Base-by-base conservation (phyloP, 768 basidiomycete species). In the Leucocoprinus sp. region DNA sequence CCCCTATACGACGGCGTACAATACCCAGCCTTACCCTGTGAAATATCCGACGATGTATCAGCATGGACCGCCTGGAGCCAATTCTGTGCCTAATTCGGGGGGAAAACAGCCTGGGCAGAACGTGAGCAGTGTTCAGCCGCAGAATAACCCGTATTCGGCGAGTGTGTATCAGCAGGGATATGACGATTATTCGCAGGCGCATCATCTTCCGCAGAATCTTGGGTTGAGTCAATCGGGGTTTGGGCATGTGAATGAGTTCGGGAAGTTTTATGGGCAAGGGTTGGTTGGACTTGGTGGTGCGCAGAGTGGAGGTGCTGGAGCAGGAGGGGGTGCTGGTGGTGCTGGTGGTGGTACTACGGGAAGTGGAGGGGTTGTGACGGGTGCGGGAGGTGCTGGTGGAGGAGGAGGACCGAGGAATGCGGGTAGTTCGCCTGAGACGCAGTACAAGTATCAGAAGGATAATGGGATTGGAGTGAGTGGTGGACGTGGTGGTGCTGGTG, bases 11-110 rank as follows among this genome's bases (percentile, higher is more conserved):
- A 69, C 70, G 39, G 69, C 66, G 14, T 75, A 75, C 49, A 71
- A 83, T 57, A 80, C 84, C 5, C 80, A 83, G 55, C 78, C 78
- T 3, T 84, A 80, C 57, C 9, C 31, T 14, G 78, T 81, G 58
- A 84, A 88, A 63, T 88, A 87, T 57, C 83, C 84, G 1, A 61
- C 83, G 23, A 79, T 87, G 64, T 87, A 83, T 69, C 80, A 81
- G 54, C 72, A 78, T 24, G 80, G 77, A 7, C 81, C 82, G 12
- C 81, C 83, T 17, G 78, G 78, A 0, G 82, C 82, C 12, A 77
- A 74, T 3, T 75, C 75, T 12, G 79, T 75, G 4, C 75, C 80
- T 0, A 80, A 79, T 44, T 80, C 82, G 1, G 76, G 74, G 3
- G 64, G 71, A n/a, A 83, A 84, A 57, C 83, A 84, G 55, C 76